A percentile compares a stretch with the other conserved stretches of the same genome.
Conservation (phyloP, 106 monocot genomes). For the Xerophyta viscosa region DNA sequence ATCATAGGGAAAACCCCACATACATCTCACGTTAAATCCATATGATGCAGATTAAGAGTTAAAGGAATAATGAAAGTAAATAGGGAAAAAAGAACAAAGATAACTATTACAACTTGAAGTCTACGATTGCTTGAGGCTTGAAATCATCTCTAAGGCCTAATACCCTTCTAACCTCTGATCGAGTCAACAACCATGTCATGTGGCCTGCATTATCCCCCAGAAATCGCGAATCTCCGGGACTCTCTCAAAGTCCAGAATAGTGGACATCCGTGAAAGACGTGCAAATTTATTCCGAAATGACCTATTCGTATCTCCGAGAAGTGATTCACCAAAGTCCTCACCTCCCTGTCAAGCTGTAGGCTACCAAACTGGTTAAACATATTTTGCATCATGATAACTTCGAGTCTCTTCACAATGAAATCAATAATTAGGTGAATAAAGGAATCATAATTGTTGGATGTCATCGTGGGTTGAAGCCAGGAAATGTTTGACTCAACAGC, state of each 20-base stretch:
- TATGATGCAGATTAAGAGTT: no score
- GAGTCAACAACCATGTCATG: constrained; percentile 92
- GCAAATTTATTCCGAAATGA: constrained; percentile 92
- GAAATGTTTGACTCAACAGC: constrained; percentile 48
- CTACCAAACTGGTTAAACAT: constrained; percentile 89
- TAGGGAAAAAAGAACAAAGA: neutral
- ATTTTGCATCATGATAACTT: constrained; percentile 98
- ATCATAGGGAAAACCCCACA: no score
- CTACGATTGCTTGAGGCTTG: constrained; percentile 86
- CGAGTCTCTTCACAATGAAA: constrained; percentile 88
- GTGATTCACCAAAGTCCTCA: constrained; percentile 81
- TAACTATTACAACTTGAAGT: constrained; percentile 50
- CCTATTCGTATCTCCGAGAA: constrained; percentile 85
- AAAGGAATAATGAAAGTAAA: no score
- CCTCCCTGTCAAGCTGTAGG: constrained; percentile 89
- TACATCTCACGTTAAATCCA: no score
- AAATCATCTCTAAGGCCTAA: constrained; percentile 81
- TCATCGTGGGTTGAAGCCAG: constrained; percentile 80
- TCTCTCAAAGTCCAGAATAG: constrained; percentile 82
- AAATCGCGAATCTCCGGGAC: constrained; percentile 94
- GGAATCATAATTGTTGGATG: constrained; percentile 67
- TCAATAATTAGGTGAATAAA: constrained; percentile 79
- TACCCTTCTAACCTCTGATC: constrained; percentile 91
- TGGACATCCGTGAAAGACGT: constrained; percentile 83
- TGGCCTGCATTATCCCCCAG: constrained; percentile 99